Percentiles rank a stretch among this genome's conserved stretches.
These are phyloP conservation scores for Bertia moriformis DNA, from an alignment of 2,329 filamentous ascomycete genomes.

Conservation along the genomic window DNA sequence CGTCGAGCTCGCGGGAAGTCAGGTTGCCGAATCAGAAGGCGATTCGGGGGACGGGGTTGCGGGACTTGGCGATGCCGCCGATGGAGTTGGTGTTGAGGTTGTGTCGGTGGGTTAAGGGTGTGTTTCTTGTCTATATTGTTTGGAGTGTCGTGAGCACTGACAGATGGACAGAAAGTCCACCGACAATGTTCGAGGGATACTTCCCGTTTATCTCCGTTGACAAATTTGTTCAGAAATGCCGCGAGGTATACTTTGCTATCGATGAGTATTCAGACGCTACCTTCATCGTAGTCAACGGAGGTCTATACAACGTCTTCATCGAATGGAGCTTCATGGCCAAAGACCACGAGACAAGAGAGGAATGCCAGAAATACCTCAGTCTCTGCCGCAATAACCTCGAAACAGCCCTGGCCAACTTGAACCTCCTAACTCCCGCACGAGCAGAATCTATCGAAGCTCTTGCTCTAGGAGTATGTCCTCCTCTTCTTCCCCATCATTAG, in stretches of 20 bases:
- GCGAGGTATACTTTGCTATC: slow-evolving; percentile 32
- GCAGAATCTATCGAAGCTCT: slow-evolving; percentile 42
- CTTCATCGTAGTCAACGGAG: slow-evolving; percentile 33
- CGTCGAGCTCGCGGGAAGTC: slow-evolving; percentile 15
- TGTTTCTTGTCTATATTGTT: slow-evolving; percentile 3
- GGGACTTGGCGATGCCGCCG: slow-evolving; percentile 39
- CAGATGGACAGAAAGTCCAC: slow-evolving; percentile 20
- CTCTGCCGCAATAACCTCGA: slow-evolving; percentile 32
- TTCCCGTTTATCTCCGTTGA: slow-evolving; percentile 31
- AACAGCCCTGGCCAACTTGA: slow-evolving; percentile 32
- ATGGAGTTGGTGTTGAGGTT: slow-evolving; percentile 31
- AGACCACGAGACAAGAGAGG: slow-evolving; percentile 12
- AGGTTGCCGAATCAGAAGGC: slow-evolving; percentile 27
- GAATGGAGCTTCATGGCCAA: slow-evolving; percentile 24
- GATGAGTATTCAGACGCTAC: slow-evolving; percentile 32
- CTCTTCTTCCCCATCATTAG: background rate
- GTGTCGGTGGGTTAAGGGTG: slow-evolving; percentile 31
- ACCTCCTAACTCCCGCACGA: slow-evolving; percentile 38
- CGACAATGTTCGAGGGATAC: slow-evolving; percentile 32
- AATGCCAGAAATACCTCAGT: slow-evolving; percentile 19
- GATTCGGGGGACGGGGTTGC: slow-evolving; percentile 26
- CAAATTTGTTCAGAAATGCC: slow-evolving; percentile 33
- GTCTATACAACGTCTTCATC: slow-evolving; percentile 32
- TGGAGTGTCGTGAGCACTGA: background rate
- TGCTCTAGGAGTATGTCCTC: slow-evolving; percentile 37